phyloP scores from a whole-genome alignment of 805 yeast genomes.

The Ogataea ramenticola region DNA sequence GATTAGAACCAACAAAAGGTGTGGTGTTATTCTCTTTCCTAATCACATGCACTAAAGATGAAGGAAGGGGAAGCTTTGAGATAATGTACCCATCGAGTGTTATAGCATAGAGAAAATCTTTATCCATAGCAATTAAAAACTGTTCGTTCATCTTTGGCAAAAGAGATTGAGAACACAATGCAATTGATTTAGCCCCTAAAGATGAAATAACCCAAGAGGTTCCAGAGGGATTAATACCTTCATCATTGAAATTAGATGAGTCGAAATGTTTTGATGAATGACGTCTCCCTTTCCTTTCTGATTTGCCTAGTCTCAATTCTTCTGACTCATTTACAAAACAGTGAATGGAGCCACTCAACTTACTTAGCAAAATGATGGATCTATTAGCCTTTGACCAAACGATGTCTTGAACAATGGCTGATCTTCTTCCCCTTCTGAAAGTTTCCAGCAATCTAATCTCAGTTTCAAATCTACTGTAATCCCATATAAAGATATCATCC shows the following conservation, averaged over 20 bases:
- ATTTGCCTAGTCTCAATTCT: neutral
- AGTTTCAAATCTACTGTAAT: conserved; percentile 40
- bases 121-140: conserved; percentile 14
- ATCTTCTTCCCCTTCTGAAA: conserved; percentile 56
- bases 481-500: conserved; percentile 60
- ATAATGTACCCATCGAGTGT: conserved; percentile 31
- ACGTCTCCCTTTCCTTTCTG: neutral
- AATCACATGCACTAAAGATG: too few relatives aligned
- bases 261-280: conserved; percentile 10
- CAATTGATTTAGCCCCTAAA: conserved; percentile 7
- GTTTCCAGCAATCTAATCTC: conserved; percentile 51
- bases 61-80: conserved; percentile 36
- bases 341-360: conserved; percentile 52
- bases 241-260: conserved; percentile 10
- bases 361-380: conserved; percentile 44
- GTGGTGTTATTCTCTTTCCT: too few relatives aligned
- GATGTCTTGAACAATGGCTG: conserved; percentile 42
- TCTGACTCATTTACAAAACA: conserved; percentile 43
- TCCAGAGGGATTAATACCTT: neutral
- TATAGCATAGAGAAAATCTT: conserved; percentile 24
- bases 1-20: too few relatives aligned
- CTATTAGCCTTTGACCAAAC: conserved; percentile 44
- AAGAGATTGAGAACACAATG: neutral
- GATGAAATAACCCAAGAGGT: conserved; percentile 24
- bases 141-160: neutral